Evolutionary conservation across 768 basidiomycete species (phyloP).

Genomic region (Rhodotorula paludigena): DNA sequence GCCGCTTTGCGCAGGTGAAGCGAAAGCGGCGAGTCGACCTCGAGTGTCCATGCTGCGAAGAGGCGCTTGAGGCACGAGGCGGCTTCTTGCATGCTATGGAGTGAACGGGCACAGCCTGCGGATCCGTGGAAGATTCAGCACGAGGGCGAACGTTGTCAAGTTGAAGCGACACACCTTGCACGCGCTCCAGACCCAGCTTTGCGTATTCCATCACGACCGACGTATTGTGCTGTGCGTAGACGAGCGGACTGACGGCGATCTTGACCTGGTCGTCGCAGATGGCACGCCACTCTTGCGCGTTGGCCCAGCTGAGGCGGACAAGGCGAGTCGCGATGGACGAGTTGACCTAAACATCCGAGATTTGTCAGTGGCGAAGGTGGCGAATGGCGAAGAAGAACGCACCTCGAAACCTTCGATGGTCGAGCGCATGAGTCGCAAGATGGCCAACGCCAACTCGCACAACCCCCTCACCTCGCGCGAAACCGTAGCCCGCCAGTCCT

Average conservation of each 20-base stretch:
- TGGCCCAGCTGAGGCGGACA: background rate
- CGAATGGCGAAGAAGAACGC: background rate
- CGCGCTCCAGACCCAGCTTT: background rate
- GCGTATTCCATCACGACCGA: background rate
- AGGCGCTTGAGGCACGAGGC: background rate
- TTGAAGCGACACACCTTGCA: background rate
- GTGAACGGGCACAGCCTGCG: background rate
- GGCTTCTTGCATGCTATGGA: background rate
- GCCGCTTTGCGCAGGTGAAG: background rate
- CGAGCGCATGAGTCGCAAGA: background rate
- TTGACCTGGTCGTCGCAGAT: background rate
- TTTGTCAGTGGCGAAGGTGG: too few species aligned
- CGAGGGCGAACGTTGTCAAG: background rate
- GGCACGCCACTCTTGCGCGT: background rate
- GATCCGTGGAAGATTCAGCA: background rate
- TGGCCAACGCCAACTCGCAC: background rate
- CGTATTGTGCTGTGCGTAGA: background rate
- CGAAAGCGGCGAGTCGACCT: background rate
- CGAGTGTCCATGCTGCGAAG: background rate
- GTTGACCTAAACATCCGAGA: background rate
- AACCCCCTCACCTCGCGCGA: background rate
- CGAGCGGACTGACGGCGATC: background rate
- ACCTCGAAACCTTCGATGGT: background rate
- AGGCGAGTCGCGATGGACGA: background rate
- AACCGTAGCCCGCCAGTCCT: background rate